These are phyloP conservation scores for Colletotrichum tamarilloi DNA, from an alignment of 2,329 filamentous ascomycete species.

Conservation along the genomic window DNA sequence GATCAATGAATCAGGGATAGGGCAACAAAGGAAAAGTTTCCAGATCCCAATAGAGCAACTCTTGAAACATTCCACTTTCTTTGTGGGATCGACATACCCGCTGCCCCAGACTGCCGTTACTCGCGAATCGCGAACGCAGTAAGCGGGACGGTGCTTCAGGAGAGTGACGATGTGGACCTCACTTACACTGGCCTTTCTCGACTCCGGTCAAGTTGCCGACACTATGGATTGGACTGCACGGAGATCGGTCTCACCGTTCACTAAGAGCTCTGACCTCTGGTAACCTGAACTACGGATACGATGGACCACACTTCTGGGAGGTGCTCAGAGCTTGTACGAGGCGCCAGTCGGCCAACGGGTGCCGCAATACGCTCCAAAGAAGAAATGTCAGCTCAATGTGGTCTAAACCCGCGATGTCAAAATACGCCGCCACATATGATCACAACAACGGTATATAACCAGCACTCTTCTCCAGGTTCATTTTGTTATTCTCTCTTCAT, in stretches of 20 bases:
- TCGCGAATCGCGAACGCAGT: neutral
- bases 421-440: no score
- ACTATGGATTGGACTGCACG: neutral
- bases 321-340: constrained; percentile 17
- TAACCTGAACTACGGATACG: constrained; percentile 1
- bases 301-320: neutral
- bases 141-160: neutral
- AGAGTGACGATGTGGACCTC: neutral
- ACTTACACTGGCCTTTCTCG: neutral
- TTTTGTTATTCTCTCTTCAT: neutral
- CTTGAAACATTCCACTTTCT: neutral
- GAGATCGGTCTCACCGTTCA: constrained; percentile 13
- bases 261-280: constrained; percentile 13
- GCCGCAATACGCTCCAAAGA: constrained; percentile 5
- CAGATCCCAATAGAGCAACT: neutral
- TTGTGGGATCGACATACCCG: neutral
- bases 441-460: constrained; percentile 1
- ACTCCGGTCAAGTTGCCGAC: neutral
- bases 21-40: neutral
- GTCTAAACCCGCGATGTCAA: neutral
- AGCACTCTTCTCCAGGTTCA: no score
- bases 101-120: neutral
- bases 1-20: neutral
- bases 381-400: neutral
- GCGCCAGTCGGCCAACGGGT: constrained; percentile 8